Evolutionary conservation across 371 early-diverging fungal genomes (phyloP).

Genomic region (Rhizopus delemar): DNA sequence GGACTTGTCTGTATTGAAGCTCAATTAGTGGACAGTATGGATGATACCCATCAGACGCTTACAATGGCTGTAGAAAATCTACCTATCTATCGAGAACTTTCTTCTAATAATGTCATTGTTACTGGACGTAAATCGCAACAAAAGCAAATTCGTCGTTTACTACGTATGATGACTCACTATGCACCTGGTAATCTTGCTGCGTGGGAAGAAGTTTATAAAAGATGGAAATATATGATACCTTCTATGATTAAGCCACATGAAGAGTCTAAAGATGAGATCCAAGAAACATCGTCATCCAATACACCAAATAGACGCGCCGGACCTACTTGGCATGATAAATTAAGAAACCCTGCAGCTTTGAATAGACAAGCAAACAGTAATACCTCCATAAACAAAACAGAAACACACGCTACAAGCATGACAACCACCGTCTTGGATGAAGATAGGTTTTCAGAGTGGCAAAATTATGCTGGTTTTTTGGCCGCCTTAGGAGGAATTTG

Average conservation of each 20-base stretch:
- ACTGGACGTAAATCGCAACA: conserved; percentile 78
- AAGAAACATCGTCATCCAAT: conserved; percentile 14
- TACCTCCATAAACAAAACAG: conserved; percentile 4
- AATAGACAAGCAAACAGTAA: conserved; percentile 23
- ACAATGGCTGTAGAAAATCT: conserved; percentile 74
- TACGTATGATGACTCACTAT: conserved; percentile 69
- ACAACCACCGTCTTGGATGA: conserved; percentile 31
- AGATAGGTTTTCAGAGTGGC: conserved; percentile 60
- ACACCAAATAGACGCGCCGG: conserved; percentile 19
- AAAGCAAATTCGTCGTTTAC: conserved; percentile 71
- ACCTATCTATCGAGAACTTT: conserved; percentile 72
- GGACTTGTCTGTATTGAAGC: conserved; percentile 66
- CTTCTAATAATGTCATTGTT: conserved; percentile 58
- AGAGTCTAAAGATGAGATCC: conserved; percentile 38
- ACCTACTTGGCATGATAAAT: conserved; percentile 47
- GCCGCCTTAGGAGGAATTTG: conserved; percentile 71
- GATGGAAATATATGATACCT: conserved; percentile 72
- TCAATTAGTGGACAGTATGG: conserved; percentile 58
- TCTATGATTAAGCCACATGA: conserved; percentile 55
- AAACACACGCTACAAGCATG: conserved; percentile 11
- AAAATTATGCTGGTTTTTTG: conserved; percentile 73
- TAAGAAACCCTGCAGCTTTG: conserved; percentile 28
- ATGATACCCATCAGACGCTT: conserved; percentile 54
- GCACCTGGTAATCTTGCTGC: conserved; percentile 81
- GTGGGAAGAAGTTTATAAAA: conserved; percentile 84